phyloP scores from a whole-genome alignment of 768 basidiomycete species.

The Mycena indigotica region DNA sequence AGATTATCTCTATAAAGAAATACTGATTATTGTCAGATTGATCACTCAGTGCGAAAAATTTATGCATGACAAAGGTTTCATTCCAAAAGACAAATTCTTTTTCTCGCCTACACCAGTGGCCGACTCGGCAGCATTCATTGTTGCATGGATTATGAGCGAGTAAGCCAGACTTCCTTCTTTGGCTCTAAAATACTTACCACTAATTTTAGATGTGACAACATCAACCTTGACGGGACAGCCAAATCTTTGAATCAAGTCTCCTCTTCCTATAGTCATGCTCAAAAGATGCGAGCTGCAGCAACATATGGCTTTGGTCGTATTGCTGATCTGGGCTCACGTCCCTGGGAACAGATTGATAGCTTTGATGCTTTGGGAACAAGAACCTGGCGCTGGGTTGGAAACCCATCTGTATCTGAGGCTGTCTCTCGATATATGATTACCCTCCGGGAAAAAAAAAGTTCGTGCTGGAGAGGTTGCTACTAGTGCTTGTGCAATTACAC shows the following conservation, averaged over 20 bases:
- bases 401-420: constrained; percentile 30
- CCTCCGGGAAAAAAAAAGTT: constrained; percentile 28
- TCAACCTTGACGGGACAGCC: constrained; percentile 26
- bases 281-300: constrained; percentile 38
- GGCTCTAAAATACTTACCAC: background rate
- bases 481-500: constrained; percentile 32
- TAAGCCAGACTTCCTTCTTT: constrained; percentile 14
- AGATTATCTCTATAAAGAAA: too few species aligned
- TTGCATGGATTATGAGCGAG: constrained; percentile 33
- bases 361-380: too few species aligned
- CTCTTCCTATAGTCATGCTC: constrained; percentile 34
- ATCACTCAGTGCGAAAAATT: constrained; percentile 24
- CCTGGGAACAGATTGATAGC: too few species aligned
- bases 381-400: constrained; percentile 28
- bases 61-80: constrained; percentile 16
- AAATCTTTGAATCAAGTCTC: constrained; percentile 15
- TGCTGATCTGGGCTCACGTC: constrained; percentile 23
- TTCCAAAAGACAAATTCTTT: constrained; percentile 19
- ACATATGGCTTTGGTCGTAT: constrained; percentile 33
- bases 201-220: constrained; percentile 29
- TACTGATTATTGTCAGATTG: constrained; percentile 14
- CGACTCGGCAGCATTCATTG: constrained; percentile 27
- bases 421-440: constrained; percentile 34
- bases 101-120: constrained; percentile 20
- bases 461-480: constrained; percentile 28